These are phyloP conservation scores for Paramecium octaurelia DNA, from an alignment of 73 alveolate species.

Conservation along the genomic window DNA sequence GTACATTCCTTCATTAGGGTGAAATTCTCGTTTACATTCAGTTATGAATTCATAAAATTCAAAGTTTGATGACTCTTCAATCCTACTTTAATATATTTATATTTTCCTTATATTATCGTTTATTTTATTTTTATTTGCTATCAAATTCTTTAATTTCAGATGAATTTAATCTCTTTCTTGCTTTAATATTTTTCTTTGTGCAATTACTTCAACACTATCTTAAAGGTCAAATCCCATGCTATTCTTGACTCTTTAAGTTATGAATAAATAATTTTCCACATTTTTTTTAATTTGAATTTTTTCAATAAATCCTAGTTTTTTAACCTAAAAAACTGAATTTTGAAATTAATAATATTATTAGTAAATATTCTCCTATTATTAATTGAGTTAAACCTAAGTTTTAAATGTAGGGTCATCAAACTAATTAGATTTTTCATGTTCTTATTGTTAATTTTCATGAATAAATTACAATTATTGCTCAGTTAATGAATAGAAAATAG, in stretches of 20 bases:
- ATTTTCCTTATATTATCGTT: background rate
- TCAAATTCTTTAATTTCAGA: background rate
- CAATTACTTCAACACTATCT: background rate
- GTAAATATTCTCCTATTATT: background rate
- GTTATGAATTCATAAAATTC: background rate
- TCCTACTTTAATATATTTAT: background rate
- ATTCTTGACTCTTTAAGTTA: background rate
- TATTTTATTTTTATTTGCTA: background rate
- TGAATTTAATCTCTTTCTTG: background rate
- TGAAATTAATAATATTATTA: background rate
- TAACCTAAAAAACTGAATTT: background rate
- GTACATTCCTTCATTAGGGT: background rate
- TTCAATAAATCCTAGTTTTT: background rate
- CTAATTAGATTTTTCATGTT: background rate
- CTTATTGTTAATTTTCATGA: background rate
- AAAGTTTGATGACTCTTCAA: background rate
- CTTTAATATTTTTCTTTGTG: background rate
- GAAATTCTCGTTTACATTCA: background rate
- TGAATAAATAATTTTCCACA: background rate
- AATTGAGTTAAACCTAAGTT: background rate
- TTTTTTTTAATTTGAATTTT: background rate
- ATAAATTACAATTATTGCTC: background rate
- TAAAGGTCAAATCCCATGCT: background rate
- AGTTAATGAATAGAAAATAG: background rate
- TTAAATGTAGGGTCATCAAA: background rate